Conservation (phyloP, 441 rosid species). For the Eutrema salsugineum region DNA sequence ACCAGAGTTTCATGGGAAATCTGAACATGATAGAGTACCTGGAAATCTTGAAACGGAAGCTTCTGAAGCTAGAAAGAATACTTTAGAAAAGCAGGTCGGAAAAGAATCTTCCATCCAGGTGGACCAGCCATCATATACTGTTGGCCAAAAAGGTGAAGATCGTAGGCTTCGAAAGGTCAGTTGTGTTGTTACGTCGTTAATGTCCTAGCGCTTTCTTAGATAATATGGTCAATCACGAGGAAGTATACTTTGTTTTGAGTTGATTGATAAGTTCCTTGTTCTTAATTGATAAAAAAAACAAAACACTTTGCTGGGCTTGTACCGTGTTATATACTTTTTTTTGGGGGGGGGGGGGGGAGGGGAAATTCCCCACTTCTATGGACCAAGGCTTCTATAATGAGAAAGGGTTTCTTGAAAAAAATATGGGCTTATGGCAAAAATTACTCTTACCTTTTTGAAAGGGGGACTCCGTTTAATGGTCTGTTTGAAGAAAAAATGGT, state of each 20-base stretch:
- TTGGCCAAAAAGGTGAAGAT: constrained; percentile 51
- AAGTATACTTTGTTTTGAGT: constrained; percentile 3
- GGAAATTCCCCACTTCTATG: background rate
- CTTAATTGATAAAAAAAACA: background rate
- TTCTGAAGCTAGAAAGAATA: constrained; percentile 43
- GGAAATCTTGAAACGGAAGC: constrained; percentile 47
- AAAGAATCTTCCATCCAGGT: constrained; percentile 38
- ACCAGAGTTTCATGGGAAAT: constrained; percentile 32
- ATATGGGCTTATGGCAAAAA: background rate
- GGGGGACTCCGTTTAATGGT: background rate
- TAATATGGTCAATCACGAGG: background rate
- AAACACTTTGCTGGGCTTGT: constrained; percentile 17
- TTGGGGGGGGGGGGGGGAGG: too few relatives aligned
- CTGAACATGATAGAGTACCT: constrained; percentile 41
- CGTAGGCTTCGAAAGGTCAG: constrained; percentile 65
- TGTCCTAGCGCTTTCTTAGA: constrained; percentile 3
- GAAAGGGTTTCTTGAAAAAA: background rate
- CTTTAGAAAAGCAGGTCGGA: constrained; percentile 41
- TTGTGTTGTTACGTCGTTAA: background rate
- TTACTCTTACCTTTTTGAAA: background rate
- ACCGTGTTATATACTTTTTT: constrained; percentile 42
- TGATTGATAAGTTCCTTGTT: background rate
- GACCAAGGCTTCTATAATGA: background rate
- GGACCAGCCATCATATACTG: constrained; percentile 51
- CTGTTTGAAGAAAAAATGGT: background rate